Evolutionary conservation across 805 yeast species (phyloP).

Genomic region (Schwanniomyces occidentalis): DNA sequence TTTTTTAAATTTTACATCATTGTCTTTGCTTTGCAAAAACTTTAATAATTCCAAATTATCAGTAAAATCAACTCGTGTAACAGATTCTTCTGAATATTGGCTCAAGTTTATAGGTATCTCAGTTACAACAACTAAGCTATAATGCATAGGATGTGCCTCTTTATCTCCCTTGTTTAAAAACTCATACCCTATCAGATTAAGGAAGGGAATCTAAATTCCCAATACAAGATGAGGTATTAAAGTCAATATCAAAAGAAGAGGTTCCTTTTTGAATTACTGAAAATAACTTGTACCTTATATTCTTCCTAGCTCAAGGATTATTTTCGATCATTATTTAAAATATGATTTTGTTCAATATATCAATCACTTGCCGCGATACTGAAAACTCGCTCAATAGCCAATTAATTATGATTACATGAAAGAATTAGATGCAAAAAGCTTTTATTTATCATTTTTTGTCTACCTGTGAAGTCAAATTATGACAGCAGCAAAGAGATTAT

Average conservation of each 20-base stretch:
- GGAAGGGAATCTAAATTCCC: neutral
- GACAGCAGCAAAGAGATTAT: neutral
- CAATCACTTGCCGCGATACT: neutral
- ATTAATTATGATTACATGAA: neutral
- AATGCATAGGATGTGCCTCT: conserved; percentile 21
- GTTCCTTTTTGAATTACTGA: neutral
- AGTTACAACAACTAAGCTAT: conserved; percentile 22
- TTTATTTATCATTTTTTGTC: neutral
- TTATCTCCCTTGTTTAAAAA: neutral
- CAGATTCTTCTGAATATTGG: conserved; percentile 43
- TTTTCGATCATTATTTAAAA: neutral
- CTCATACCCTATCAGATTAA: neutral
- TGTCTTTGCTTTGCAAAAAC: conserved; percentile 14
- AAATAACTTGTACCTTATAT: neutral
- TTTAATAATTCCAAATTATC: conserved; percentile 16
- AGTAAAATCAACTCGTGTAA: conserved; percentile 42
- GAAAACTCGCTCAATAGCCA: neutral
- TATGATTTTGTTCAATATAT: neutral
- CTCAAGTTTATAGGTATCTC: conserved; percentile 41
- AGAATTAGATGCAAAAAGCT: neutral
- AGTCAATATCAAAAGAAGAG: neutral
- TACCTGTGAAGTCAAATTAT: neutral
- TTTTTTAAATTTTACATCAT: conserved; percentile 18
- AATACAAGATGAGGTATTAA: neutral
- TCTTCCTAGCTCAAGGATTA: neutral